phyloP scores from a whole-genome alignment of 345 rosid genomes.

The Trapa incisa region DNA sequence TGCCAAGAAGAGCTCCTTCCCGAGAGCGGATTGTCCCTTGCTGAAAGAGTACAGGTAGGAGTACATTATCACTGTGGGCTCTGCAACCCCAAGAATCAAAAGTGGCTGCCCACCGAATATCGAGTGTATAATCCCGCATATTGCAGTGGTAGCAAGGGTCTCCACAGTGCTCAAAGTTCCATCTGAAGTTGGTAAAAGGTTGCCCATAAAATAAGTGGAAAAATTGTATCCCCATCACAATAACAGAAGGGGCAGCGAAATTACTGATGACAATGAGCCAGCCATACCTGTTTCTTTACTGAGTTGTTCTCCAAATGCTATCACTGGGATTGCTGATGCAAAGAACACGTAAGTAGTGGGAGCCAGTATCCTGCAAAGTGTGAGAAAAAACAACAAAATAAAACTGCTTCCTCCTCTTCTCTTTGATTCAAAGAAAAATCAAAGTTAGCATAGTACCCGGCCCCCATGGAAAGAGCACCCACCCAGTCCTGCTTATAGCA shows the following conservation, averaged over 20 bases:
- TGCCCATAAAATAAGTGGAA: not conserved
- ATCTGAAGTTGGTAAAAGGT: conserved; percentile 16
- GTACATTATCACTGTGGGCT: conserved; percentile 35
- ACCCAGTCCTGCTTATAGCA: conserved; percentile 52
- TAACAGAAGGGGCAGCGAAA: not conserved
- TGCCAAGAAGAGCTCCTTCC: conserved; percentile 21
- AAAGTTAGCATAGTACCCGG: conserved; percentile 19
- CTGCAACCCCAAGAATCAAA: conserved; percentile 31
- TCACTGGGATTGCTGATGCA: conserved; percentile 61
- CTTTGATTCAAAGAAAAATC: not conserved
- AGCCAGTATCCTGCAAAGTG: conserved; percentile 39
- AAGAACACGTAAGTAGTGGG: conserved; percentile 55
- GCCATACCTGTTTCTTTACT: conserved; percentile 40
- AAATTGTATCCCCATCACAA: no score
- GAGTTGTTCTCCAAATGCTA: conserved; percentile 61
- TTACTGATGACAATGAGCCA: not conserved
- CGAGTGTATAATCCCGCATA: conserved; percentile 50
- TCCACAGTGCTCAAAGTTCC: conserved; percentile 52
- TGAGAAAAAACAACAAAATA: not conserved
- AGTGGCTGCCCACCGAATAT: conserved; percentile 38
- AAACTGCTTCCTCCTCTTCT: no score
- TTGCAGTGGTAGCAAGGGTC: conserved; percentile 50
- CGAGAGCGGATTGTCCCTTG: conserved; percentile 15
- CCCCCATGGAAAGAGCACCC: conserved; percentile 25
- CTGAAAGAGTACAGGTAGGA: conserved; percentile 23